Percentiles rank a stretch among this genome's conserved stretches.
phyloP scores from a whole-genome alignment of 129 eudicot species.

The Arctium lappa region DNA sequence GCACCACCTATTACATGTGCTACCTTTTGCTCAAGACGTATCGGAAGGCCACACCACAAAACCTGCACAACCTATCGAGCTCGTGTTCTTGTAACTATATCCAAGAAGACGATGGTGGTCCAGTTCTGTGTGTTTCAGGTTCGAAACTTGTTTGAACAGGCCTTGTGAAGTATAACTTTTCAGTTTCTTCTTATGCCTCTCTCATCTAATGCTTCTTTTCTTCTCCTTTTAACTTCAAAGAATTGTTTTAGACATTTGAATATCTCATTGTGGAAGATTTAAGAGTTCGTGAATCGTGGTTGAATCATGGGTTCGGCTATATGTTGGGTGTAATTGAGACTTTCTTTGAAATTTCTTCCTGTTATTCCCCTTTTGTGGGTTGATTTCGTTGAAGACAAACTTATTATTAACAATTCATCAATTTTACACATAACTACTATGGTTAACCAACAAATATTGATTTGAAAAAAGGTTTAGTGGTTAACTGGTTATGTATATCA shows the following conservation, averaged over 20 bases:
- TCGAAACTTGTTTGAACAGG: conserved; percentile 22
- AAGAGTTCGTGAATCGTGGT: not conserved
- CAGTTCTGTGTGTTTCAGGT: conserved; percentile 23
- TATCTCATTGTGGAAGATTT: not conserved
- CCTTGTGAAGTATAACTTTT: not conserved
- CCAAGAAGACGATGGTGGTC: conserved; percentile 12
- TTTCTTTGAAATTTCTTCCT: not conserved
- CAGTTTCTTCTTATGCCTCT: conserved; percentile 8
- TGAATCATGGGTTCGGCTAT: not conserved
- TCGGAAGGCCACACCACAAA: conserved; percentile 45
- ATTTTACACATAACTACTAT: too few species aligned
- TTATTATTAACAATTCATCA: not conserved
- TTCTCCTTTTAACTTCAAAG: not conserved
- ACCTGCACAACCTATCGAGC: too few species aligned
- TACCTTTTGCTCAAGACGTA: conserved; percentile 92
- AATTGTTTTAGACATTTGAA: not conserved
- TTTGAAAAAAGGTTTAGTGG: not conserved
- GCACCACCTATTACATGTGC: conserved; percentile 91
- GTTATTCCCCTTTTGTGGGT: not conserved
- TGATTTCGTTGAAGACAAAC: not conserved
- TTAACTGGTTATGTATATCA: not conserved
- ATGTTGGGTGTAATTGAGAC: not conserved
- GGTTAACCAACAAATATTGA: not conserved
- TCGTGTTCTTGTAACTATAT: not conserved
- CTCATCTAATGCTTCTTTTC: not conserved